Base-by-base conservation (phyloP, 148 eudicot species). In the Rhododendron molle region DNA sequence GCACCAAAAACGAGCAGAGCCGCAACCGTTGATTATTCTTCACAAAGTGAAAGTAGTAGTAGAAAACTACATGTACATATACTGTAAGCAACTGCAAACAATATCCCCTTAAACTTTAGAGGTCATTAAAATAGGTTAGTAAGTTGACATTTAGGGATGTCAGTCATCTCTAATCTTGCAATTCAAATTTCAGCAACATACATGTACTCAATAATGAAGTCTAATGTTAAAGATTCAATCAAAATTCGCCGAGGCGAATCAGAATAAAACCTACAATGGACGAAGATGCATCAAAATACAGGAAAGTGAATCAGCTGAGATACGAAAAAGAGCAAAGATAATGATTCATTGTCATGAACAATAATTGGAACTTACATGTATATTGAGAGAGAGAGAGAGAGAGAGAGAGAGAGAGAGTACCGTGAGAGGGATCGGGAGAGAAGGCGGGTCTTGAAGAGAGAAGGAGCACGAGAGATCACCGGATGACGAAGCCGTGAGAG, bases 401-500 rank as follows among this genome's bases (percentile, higher is more conserved):
- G 32, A 54, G 9, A 49, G 18, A 85, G 32, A 9, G 13, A 71
- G 76, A 65, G 40, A 26, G 76, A 81, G 71, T 86, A 93, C 94
- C 91, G 85, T 13, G 89, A 58, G 72, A 82, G 79, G 28, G 87
- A 88, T 89, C 93, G 54, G 52, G 86, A 88, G 81, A 90, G 87
- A 73, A 84, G 88, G 47, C 94, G 95, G 77, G 91, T 91, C 50
- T 87, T 83, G 40, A 90, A 85, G 21, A 95, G 90, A 38, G 93
- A 89, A 65, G 90, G 92, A 76, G 91, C 90, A 30, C 96, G 94
- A 43, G 89, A 86, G 86, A 92, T 85, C 88, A 91, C 84, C 6
- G 95, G 96, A 76, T 91, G 91, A 58, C 98, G 93, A 74, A 95
- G 91, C 89, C 95, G 87, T 49, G 95, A 92, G 14, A 95, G 89